Percentiles rank a stretch among this genome's conserved stretches.
phyloP scores from a whole-genome alignment of 78 protist species.

The Dictyostelium brefeldianum region DNA sequence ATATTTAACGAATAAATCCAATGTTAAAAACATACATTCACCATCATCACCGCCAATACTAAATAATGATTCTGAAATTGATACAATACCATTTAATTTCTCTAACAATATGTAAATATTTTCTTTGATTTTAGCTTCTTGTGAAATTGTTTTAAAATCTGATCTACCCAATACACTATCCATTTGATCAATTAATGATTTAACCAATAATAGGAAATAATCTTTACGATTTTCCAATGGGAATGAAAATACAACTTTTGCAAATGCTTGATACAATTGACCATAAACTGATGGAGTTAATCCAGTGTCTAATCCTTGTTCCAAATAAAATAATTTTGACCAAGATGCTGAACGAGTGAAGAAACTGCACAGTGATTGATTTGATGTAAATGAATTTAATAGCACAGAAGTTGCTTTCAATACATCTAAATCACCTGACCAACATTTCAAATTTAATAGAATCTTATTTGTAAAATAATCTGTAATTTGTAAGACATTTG shows the following conservation, averaged over 20 bases:
- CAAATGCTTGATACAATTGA: slow-evolving; percentile 13
- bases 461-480: slow-evolving; percentile 27
- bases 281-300: slow-evolving; percentile 35
- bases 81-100: slow-evolving; percentile 36
- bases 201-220: slow-evolving; percentile 6
- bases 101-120: slow-evolving; percentile 19
- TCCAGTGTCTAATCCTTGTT: not conserved
- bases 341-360: slow-evolving; percentile 5
- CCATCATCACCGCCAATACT: not conserved
- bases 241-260: slow-evolving; percentile 19
- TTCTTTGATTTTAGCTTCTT: slow-evolving; percentile 43
- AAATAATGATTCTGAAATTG: not conserved
- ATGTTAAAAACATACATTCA: not conserved
- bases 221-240: not conserved
- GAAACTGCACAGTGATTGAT: not conserved
- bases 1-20: slow-evolving; percentile 52
- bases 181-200: not conserved
- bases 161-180: slow-evolving; percentile 22
- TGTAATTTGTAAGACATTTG: not conserved
- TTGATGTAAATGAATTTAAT: not conserved
- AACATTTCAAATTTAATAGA: slow-evolving; percentile 18
- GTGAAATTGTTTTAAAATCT: slow-evolving; percentile 18
- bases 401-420: slow-evolving; percentile 3
- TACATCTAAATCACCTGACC: slow-evolving; percentile 34
- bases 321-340: not conserved